Evolutionary conservation across 331 rosid genomes (phyloP).

Genomic region (Spiraea crenata): DNA sequence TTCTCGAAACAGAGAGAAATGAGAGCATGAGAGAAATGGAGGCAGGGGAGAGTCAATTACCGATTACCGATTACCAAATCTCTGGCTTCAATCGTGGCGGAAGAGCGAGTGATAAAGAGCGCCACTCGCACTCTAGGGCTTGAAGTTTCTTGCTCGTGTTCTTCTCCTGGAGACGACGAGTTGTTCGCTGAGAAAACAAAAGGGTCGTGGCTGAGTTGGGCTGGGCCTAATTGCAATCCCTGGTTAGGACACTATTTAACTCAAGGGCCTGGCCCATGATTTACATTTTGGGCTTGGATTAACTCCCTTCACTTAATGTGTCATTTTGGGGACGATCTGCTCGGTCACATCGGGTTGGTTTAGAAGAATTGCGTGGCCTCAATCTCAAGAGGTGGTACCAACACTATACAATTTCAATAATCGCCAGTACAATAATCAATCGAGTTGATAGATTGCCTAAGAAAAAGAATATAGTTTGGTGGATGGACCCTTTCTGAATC

Average conservation of each 20-base stretch:
- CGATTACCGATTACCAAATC: not conserved
- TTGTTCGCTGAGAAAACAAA: not conserved
- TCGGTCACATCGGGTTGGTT: no score
- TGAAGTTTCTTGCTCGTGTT: no score
- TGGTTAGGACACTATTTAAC: no score
- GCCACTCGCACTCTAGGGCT: conserved; percentile 2
- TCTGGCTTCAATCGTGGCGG: not conserved
- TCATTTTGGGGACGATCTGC: no score
- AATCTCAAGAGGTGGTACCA: no score
- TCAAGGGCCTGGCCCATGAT: no score
- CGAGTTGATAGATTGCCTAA: conserved; percentile 4
- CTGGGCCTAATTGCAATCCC: no score
- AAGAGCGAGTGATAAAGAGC: not conserved
- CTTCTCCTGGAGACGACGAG: not conserved
- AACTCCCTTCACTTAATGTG: no score
- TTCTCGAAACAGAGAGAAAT: not conserved
- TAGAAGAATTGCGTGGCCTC: no score
- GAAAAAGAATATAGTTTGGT: not conserved
- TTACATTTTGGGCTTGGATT: no score
- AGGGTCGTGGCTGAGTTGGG: not conserved
- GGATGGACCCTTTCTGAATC: conserved; percentile 2
- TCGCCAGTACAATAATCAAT: not conserved
- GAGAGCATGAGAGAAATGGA: not conserved
- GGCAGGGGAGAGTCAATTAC: not conserved
- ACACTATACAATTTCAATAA: no score